These are phyloP conservation scores for Lineolata rhizophorae DNA, from an alignment of 495 filamentous ascomycete genomes.

Conservation along the genomic window DNA sequence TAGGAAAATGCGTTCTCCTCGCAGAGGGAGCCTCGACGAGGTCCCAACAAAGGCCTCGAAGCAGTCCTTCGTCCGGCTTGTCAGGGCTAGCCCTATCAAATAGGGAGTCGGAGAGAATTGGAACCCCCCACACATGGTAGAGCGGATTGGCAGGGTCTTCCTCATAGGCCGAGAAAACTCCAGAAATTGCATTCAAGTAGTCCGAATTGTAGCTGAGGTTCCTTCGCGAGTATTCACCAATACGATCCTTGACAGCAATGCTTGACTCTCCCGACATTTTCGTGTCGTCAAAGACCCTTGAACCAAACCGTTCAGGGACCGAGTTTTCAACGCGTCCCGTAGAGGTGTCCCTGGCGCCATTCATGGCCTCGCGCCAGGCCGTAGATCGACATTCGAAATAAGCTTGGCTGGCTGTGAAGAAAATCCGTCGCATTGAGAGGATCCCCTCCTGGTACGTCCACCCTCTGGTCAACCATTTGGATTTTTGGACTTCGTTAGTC, in stretches of 20 bases:
- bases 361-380: background rate
- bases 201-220: background rate
- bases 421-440: constrained; percentile 15
- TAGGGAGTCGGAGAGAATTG: background rate
- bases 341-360: background rate
- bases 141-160: background rate
- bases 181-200: background rate
- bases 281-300: background rate
- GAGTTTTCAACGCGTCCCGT: background rate
- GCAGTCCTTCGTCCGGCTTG: background rate
- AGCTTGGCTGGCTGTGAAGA: constrained; percentile 16
- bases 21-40: background rate
- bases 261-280: background rate
- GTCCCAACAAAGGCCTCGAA: background rate
- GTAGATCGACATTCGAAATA: constrained; percentile 17
- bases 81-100: background rate
- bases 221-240: background rate
- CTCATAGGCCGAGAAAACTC: background rate
- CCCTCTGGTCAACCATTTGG: constrained; percentile 16
- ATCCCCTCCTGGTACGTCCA: constrained; percentile 24
- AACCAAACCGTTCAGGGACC: background rate
- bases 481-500: constrained; percentile 4
- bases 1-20: background rate
- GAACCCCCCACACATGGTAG: background rate
- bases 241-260: background rate